Conservation (phyloP, 2,329 filamentous ascomycete species). For the Nothophaeocryptopus gaeumannii region DNA sequence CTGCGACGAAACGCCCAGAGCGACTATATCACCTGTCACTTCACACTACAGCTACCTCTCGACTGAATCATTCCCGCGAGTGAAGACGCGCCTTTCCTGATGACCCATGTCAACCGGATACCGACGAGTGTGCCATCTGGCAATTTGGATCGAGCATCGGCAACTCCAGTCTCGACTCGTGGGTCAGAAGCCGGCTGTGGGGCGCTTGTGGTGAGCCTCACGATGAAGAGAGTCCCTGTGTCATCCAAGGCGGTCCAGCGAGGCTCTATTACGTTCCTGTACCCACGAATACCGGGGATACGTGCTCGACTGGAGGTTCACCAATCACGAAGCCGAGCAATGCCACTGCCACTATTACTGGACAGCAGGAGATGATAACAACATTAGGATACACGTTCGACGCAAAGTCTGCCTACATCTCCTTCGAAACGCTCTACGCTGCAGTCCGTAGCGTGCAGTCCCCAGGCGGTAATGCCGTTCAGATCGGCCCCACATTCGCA, state of each 20-base stretch:
- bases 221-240: neutral
- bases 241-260: slow-evolving; percentile 6
- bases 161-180: neutral
- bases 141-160: neutral
- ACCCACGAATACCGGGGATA: neutral
- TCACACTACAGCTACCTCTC: neutral
- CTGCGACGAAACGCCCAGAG: slow-evolving; percentile 24
- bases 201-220: slow-evolving; percentile 1
- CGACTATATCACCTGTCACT: slow-evolving; percentile 15
- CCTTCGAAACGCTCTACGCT: neutral
- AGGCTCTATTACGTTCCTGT: slow-evolving; percentile 3
- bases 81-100: slow-evolving; percentile 4
- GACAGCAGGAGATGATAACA: neutral
- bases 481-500: slow-evolving; percentile 18
- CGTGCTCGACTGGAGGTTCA: neutral
- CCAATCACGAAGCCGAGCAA: too few relatives aligned
- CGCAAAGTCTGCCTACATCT: neutral
- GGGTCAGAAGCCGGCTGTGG: neutral
- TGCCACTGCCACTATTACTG: neutral
- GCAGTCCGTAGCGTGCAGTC: neutral
- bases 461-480: neutral
- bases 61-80: neutral
- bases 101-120: slow-evolving; percentile 14
- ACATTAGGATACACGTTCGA: neutral
- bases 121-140: neutral